Conservation (phyloP, 805 yeast species). For the Schizosaccharomyces octosporus region DNA sequence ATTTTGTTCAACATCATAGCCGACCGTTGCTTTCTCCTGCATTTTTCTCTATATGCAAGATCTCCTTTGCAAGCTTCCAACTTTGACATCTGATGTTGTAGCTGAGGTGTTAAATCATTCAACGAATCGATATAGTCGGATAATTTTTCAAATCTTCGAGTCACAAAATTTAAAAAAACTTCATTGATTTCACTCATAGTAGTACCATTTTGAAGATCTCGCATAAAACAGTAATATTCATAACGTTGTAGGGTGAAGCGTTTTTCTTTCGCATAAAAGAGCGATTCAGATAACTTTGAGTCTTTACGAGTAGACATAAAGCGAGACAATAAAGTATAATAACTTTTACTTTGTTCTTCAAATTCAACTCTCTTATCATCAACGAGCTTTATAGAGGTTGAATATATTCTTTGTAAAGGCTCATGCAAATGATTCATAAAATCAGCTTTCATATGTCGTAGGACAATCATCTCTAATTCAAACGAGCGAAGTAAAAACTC, state of each 20-base stretch:
- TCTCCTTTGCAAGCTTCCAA: not conserved
- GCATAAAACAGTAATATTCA: conserved; percentile 19
- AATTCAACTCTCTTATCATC: conserved; percentile 12
- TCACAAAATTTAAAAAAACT: conserved; percentile 16
- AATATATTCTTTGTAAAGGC: conserved; percentile 16
- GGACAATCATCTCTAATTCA: not conserved
- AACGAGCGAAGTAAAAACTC: not conserved
- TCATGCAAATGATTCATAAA: conserved; percentile 10
- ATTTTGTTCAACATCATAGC: too few species aligned
- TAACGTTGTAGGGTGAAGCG: conserved; percentile 19
- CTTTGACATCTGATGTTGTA: not conserved
- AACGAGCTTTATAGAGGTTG: conserved; percentile 17
- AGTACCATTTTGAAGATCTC: conserved; percentile 20
- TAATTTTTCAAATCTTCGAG: not conserved
- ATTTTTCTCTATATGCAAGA: too few species aligned
- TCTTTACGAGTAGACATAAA: conserved; percentile 18
- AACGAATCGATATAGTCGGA: not conserved
- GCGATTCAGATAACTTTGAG: conserved; percentile 13
- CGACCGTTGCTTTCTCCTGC: too few species aligned
- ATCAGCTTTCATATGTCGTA: not conserved
- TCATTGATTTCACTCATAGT: conserved; percentile 18
- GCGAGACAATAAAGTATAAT: conserved; percentile 21
- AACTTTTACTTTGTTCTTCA: conserved; percentile 22
- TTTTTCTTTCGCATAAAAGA: conserved; percentile 18
- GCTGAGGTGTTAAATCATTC: not conserved